Evolutionary conservation across 108 stramenopile genomes (phyloP).

Genomic region (Nannochloropsis salina): DNA sequence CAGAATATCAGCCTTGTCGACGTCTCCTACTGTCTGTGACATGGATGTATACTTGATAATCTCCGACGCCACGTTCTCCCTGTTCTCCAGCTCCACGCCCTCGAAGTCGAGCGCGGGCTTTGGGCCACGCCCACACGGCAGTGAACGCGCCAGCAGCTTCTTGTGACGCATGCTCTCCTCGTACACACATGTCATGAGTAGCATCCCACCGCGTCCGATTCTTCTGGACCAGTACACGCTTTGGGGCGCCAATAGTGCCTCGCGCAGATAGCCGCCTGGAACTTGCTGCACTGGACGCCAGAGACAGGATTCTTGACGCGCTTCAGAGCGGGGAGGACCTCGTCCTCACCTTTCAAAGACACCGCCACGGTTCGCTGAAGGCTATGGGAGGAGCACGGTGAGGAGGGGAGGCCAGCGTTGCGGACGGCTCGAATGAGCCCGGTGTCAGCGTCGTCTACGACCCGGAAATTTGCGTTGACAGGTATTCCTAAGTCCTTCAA

Average conservation of each 20-base stretch:
- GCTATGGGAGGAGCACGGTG: not conserved
- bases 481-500: not conserved
- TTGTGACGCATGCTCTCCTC: not conserved
- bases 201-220: conserved; percentile 6
- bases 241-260: not conserved
- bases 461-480: not conserved
- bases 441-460: not conserved
- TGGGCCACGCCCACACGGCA: not conserved
- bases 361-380: not conserved
- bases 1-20: not conserved
- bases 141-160: too few relatives aligned
- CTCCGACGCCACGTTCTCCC: not conserved
- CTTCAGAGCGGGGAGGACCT: not conserved
- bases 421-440: not conserved
- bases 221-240: not conserved
- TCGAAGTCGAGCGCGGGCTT: not conserved
- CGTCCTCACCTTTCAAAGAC: not conserved
- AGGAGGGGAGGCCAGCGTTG: not conserved
- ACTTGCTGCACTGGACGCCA: not conserved
- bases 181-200: not conserved
- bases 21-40: not conserved
- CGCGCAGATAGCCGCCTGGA: not conserved
- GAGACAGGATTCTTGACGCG: not conserved
- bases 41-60: not conserved
- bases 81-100: not conserved